Evolutionary conservation across 805 yeast genomes (phyloP).

Genomic region (Saccharomycopsis sp.): DNA sequence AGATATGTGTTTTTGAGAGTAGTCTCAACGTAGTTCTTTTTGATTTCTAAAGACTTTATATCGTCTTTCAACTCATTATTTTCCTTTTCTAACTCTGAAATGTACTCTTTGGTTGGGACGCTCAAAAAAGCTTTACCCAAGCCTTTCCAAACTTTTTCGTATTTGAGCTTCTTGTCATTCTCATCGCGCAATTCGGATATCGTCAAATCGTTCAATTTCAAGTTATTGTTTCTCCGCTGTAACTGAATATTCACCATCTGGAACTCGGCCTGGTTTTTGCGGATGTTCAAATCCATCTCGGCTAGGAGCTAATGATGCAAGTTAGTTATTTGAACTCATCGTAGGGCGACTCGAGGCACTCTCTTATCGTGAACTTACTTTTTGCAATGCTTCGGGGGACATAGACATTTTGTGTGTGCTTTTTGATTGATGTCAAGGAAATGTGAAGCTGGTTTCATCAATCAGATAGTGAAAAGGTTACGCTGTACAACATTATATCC

Average conservation of each 20-base stretch:
- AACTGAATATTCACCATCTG: conserved; percentile 20
- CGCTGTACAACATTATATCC: no score
- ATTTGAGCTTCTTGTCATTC: background rate
- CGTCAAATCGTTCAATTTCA: conserved; percentile 20
- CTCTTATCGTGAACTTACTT: conserved; percentile 8
- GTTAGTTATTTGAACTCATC: background rate
- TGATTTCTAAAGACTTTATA: conserved; percentile 15
- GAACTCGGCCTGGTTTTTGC: conserved; percentile 19
- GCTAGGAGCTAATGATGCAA: conserved; percentile 9
- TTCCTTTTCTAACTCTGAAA: conserved; percentile 10
- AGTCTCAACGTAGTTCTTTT: conserved; percentile 20
- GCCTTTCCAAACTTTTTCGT: conserved; percentile 20
- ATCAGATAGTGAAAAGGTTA: no score
- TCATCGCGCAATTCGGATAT: conserved; percentile 1
- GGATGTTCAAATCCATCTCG: conserved; percentile 17
- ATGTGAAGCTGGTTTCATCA: no score
- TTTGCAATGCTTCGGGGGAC: conserved; percentile 13
- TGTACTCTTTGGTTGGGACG: conserved; percentile 5
- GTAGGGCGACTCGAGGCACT: no score
- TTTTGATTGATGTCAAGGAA: no score
- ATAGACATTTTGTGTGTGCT: conserved; percentile 6
- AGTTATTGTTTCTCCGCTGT: conserved; percentile 12
- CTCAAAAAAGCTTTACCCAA: conserved; percentile 20
- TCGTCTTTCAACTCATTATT: conserved; percentile 17
- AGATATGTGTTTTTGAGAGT: conserved; percentile 19